Conservation (phyloP, 345 rosid species). For the Ricinus communis region DNA sequence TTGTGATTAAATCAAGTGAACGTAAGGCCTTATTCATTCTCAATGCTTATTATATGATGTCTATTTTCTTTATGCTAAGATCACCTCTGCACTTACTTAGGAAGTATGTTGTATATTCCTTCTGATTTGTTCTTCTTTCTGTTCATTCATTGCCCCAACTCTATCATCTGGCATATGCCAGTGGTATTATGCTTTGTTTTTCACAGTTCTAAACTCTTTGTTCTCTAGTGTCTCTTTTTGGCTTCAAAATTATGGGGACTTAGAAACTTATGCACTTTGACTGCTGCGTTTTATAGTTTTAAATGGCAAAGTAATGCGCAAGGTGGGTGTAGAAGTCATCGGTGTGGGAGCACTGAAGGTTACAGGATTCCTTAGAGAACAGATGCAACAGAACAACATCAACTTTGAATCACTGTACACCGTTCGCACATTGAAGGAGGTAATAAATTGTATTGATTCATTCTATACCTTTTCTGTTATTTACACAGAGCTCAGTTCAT, state of each 20-base stretch:
- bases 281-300: slow-evolving; percentile 52
- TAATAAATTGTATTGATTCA: slow-evolving; percentile 16
- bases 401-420: slow-evolving; percentile 72
- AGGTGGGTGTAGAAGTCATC: slow-evolving; percentile 82
- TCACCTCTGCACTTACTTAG: background rate
- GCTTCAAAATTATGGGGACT: slow-evolving; percentile 17
- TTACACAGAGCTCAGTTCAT: too few relatives aligned
- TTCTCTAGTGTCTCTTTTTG: background rate
- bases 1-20: background rate
- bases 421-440: slow-evolving; percentile 89
- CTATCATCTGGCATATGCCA: background rate
- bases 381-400: slow-evolving; percentile 71
- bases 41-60: background rate
- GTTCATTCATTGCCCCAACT: background rate
- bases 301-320: slow-evolving; percentile 84
- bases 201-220: background rate
- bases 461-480: background rate
- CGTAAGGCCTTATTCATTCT: background rate
- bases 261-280: slow-evolving; percentile 19
- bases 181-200: background rate
- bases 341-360: slow-evolving; percentile 85
- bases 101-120: background rate
- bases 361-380: slow-evolving; percentile 79
- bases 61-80: background rate
- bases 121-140: background rate